Conservation (phyloP, 805 yeast species). For the Saccharomycopsis fibuligera region DNA sequence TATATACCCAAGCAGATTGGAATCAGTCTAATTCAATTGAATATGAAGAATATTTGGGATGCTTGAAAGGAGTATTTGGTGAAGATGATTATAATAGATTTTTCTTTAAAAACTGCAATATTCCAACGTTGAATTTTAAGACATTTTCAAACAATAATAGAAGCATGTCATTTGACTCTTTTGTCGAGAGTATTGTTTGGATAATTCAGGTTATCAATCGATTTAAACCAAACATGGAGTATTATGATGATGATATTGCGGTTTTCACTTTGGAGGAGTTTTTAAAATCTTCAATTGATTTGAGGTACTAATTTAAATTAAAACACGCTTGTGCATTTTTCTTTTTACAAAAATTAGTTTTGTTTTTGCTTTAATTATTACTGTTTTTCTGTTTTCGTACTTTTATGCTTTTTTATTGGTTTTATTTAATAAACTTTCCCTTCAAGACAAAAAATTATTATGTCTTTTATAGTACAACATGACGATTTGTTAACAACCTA, state of each 20-base stretch:
- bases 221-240: background rate
- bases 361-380: background rate
- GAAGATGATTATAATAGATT: conserved; percentile 5
- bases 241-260: background rate
- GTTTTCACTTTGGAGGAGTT: background rate
- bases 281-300: background rate
- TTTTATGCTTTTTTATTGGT: background rate
- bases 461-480: no score
- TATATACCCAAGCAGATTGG: conserved; percentile 4
- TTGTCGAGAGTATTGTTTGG: conserved; percentile 17
- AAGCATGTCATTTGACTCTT: conserved; percentile 7
- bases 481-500: background rate
- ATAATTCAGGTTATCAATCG: conserved; percentile 8
- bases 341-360: no score
- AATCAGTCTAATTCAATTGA: conserved; percentile 12
- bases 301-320: conserved; percentile 1
- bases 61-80: conserved; percentile 10
- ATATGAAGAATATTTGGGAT: conserved; percentile 8
- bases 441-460: background rate
- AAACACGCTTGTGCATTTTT: no score
- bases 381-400: background rate
- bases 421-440: background rate
- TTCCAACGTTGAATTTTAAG: conserved; percentile 9
- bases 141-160: conserved; percentile 3
- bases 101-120: conserved; percentile 6